Evolutionary conservation across 768 basidiomycete species (phyloP).

Genomic region (Tricholomella constricta): DNA sequence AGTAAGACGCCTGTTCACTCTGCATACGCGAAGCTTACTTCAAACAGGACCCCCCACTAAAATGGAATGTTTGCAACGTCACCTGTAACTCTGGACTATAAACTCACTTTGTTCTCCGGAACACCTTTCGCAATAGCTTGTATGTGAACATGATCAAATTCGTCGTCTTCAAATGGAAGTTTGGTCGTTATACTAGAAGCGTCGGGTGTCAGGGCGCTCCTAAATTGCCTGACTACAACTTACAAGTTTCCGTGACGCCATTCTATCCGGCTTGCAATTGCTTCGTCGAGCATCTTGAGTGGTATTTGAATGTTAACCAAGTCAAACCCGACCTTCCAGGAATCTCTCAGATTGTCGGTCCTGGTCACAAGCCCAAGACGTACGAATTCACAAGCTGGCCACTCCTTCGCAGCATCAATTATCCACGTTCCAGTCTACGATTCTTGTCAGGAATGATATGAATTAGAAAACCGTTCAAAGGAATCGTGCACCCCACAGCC

Average conservation of each 20-base stretch:
- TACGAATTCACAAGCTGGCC: slow-evolving; percentile 68
- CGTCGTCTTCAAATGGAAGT: slow-evolving; percentile 80
- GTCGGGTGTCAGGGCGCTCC: background rate
- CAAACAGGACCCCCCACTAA: slow-evolving; percentile 70
- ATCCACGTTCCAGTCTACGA: slow-evolving; percentile 68
- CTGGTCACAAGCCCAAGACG: slow-evolving; percentile 21
- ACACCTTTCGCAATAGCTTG: slow-evolving; percentile 64
- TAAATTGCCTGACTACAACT: slow-evolving; percentile 8
- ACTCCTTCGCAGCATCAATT: slow-evolving; percentile 70
- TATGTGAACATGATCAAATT: slow-evolving; percentile 82
- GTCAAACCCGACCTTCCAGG: slow-evolving; percentile 71
- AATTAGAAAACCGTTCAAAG: background rate
- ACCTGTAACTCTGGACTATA: slow-evolving; percentile 4
- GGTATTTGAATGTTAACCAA: slow-evolving; percentile 75
- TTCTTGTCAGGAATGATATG: background rate
- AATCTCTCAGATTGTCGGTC: background rate
- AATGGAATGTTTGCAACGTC: background rate
- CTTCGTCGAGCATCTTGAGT: slow-evolving; percentile 48
- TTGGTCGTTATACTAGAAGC: slow-evolving; percentile 64
- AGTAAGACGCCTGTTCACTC: background rate
- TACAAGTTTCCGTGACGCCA: slow-evolving; percentile 85
- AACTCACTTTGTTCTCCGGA: slow-evolving; percentile 72
- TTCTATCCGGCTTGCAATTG: slow-evolving; percentile 56
- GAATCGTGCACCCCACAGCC: slow-evolving; percentile 66
- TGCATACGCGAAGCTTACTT: slow-evolving; percentile 41